phyloP scores from a whole-genome alignment of 192 early-diverging fungal species.

The Globomyces pollinis-pini region DNA sequence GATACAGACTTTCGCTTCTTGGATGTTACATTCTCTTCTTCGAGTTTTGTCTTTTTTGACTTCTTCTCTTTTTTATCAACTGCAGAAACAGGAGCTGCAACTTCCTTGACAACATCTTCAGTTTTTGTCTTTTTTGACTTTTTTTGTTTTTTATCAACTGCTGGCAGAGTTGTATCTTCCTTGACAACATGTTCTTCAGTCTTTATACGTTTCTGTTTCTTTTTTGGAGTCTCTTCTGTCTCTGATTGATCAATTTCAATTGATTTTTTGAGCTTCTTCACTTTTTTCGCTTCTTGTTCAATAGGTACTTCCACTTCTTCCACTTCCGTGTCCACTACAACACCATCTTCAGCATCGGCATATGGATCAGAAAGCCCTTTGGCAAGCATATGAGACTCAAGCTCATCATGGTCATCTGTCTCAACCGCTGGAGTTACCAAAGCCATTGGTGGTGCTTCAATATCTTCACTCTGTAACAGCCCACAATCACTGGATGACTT shows the following conservation, averaged over 20 bases:
- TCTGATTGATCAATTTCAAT: too few relatives aligned
- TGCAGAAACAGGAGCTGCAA: background rate
- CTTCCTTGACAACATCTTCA: background rate
- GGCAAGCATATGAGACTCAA: too few relatives aligned
- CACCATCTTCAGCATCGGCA: background rate
- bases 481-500: background rate
- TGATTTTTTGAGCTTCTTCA: too few relatives aligned
- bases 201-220: background rate
- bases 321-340: too few relatives aligned
- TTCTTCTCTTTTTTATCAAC: background rate
- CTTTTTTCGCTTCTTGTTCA: too few relatives aligned
- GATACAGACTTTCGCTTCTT: background rate
- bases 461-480: background rate
- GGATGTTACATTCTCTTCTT: too few relatives aligned
- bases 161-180: background rate
- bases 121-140: background rate
- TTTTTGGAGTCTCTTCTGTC: slow-evolving; percentile 5
- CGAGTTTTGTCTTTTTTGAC: background rate
- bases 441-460: background rate
- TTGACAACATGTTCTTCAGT: background rate
- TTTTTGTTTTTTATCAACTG: background rate
- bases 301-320: too few relatives aligned
- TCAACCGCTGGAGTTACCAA: background rate
- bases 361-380: slow-evolving; percentile 1
- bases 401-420: background rate